Percentiles rank a stretch among this genome's conserved stretches.
Conservation (phyloP, 1,139 yeast genomes). For the Sugiyamaella neomexicana region DNA sequence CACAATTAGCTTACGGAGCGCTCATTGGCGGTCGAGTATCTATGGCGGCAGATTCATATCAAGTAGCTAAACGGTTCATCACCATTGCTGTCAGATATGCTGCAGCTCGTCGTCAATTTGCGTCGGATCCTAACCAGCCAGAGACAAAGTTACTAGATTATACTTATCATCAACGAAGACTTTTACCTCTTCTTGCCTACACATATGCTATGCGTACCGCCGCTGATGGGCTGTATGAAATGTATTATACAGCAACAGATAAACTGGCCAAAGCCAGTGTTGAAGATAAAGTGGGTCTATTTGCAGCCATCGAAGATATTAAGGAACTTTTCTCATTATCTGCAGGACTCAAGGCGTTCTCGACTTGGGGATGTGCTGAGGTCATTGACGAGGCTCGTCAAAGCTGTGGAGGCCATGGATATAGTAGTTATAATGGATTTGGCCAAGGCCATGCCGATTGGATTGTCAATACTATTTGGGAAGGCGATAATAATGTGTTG, state of each 20-base stretch:
- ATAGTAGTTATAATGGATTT: conserved; percentile 84
- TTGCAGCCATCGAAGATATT: conserved; percentile 55
- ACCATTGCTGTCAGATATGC: conserved; percentile 88
- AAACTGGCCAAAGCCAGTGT: conserved; percentile 46
- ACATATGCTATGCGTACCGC: conserved; percentile 78
- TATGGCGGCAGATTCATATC: conserved; percentile 83
- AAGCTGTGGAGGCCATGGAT: conserved; percentile 97
- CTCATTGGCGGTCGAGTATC: conserved; percentile 84
- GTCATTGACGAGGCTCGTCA: conserved; percentile 88
- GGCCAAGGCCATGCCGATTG: conserved; percentile 88
- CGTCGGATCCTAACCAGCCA: conserved; percentile 44
- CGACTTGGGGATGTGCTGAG: conserved; percentile 81
- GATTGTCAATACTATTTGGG: conserved; percentile 98
- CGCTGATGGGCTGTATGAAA: conserved; percentile 61
- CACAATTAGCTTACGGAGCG: conserved; percentile 85
- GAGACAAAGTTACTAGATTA: conserved; percentile 63
- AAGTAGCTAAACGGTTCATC: conserved; percentile 73
- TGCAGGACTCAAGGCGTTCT: conserved; percentile 85
- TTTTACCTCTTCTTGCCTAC: conserved; percentile 76
- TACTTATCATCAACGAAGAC: conserved; percentile 82
- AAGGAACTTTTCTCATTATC: conserved; percentile 82
- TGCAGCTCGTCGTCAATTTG: conserved; percentile 85
- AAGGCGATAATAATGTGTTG: conserved; percentile 89
- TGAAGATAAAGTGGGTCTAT: conserved; percentile 39
- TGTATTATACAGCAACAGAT: conserved; percentile 53